Percentiles rank a stretch among this genome's conserved stretches.
These are phyloP conservation scores for Collybiopsis confluens DNA, from an alignment of 768 basidiomycete species.

Conservation along the genomic window DNA sequence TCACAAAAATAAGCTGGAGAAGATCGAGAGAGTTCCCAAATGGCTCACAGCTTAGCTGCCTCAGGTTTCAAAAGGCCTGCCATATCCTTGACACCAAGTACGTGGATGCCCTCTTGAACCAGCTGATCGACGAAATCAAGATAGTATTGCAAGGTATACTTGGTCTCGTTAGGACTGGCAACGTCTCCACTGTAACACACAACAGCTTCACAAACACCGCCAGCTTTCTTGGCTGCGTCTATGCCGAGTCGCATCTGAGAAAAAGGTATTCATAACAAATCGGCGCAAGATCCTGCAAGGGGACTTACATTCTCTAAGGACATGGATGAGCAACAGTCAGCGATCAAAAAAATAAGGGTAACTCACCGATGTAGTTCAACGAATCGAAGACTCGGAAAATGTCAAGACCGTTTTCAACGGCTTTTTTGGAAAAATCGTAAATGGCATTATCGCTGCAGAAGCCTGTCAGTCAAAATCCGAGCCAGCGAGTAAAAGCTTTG, in stretches of 20 bases:
- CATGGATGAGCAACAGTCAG: slow-evolving; percentile 6
- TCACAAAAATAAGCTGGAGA: slow-evolving; percentile 6
- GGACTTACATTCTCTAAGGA: slow-evolving; percentile 63
- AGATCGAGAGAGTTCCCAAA: slow-evolving; percentile 1
- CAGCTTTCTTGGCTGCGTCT: slow-evolving; percentile 99
- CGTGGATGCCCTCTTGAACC: slow-evolving; percentile 91
- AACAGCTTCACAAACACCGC: slow-evolving; percentile 95
- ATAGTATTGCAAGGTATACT: slow-evolving; percentile 98
- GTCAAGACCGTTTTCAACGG: slow-evolving; percentile 98
- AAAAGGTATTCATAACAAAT: not conserved
- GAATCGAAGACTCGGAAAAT: slow-evolving; percentile 99
- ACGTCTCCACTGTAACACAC: slow-evolving; percentile 99
- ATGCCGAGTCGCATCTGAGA: slow-evolving; percentile 93
- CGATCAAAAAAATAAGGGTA: not conserved
- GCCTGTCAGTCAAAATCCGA: not conserved
- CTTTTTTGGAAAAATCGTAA: slow-evolving; percentile 99
- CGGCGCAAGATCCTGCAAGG: not conserved
- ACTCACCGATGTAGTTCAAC: slow-evolving; percentile 92
- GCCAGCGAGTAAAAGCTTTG: slow-evolving; percentile 8
- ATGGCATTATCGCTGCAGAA: slow-evolving; percentile 85
- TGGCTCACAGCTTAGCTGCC: slow-evolving; percentile 78
- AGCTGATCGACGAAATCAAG: slow-evolving; percentile 93
- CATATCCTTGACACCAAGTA: slow-evolving; percentile 99
- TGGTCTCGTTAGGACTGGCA: slow-evolving; percentile 89
- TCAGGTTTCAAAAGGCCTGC: slow-evolving; percentile 94